phyloP scores from a whole-genome alignment of 306 rosid genomes.

The Vachellia pachyceras region DNA sequence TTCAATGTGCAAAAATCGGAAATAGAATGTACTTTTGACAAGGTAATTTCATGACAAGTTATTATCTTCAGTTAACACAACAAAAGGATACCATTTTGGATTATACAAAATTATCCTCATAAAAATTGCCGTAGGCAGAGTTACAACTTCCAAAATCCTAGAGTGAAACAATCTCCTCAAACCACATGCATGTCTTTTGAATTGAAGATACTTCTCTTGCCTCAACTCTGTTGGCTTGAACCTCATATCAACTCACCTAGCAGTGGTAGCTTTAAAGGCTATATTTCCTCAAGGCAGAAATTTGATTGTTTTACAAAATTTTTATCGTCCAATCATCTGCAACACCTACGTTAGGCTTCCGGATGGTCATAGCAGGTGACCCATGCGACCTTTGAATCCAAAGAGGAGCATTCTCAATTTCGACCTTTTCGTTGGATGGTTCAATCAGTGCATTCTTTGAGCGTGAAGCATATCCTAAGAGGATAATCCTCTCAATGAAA shows the following conservation, averaged over 20 bases:
- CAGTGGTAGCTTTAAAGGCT: neutral
- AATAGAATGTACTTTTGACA: too few relatives aligned
- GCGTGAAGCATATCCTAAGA: constrained; percentile 66
- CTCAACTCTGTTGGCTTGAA: constrained; percentile 22
- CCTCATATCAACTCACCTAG: constrained; percentile 35
- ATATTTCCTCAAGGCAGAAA: constrained; percentile 10
- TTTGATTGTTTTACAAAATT: constrained; percentile 45
- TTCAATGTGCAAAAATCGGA: too few relatives aligned
- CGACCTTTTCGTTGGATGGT: constrained; percentile 62
- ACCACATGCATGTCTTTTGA: constrained; percentile 9
- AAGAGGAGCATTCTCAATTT: constrained; percentile 71
- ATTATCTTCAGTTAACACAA: neutral
- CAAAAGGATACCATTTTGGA: constrained; percentile 7
- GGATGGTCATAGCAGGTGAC: constrained; percentile 57
- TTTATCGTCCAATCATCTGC: constrained; percentile 79
- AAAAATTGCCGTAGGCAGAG: constrained; percentile 20
- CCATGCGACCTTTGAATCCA: constrained; percentile 58
- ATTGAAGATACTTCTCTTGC: constrained; percentile 5
- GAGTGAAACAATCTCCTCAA: constrained; percentile 33
- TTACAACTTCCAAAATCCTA: constrained; percentile 33
- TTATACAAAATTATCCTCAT: constrained; percentile 31
- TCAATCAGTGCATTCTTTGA: constrained; percentile 70
- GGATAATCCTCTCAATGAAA: constrained; percentile 79
- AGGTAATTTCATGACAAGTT: neutral
- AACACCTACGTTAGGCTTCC: constrained; percentile 75